Evolutionary conservation across 1,284 basidiomycete genomes (phyloP).

Genomic region (Ceratobasidium sp.): DNA sequence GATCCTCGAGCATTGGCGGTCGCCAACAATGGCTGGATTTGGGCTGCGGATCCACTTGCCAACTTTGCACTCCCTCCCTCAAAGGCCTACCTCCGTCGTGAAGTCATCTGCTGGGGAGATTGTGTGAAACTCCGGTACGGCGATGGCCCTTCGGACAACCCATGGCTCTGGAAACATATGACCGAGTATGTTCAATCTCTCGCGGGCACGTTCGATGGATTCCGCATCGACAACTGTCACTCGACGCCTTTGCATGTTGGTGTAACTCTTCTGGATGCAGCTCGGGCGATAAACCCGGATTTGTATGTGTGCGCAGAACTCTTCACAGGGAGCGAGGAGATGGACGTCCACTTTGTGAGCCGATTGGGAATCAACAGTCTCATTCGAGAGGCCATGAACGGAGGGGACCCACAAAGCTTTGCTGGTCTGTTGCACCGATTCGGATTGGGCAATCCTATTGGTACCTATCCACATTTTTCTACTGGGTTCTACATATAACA

Average conservation of each 20-base stretch:
- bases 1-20: slow-evolving; percentile 78
- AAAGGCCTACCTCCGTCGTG: slow-evolving; percentile 94
- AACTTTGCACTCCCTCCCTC: slow-evolving; percentile 96
- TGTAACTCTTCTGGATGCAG: slow-evolving; percentile 89
- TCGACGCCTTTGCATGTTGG: slow-evolving; percentile 96
- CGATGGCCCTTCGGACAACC: slow-evolving; percentile 76
- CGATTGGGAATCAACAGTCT: slow-evolving; percentile 90
- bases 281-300: slow-evolving; percentile 86
- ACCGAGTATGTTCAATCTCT: slow-evolving; percentile 82
- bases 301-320: slow-evolving; percentile 96
- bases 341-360: slow-evolving; percentile 89
- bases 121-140: slow-evolving; percentile 98
- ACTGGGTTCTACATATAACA: not conserved
- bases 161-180: slow-evolving; percentile 96
- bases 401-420: slow-evolving; percentile 84
- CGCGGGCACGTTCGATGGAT: slow-evolving; percentile 88
- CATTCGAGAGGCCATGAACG: slow-evolving; percentile 91
- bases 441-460: slow-evolving; percentile 90
- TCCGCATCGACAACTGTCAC: slow-evolving; percentile 98
- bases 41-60: slow-evolving; percentile 91
- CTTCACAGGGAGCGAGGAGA: slow-evolving; percentile 95
- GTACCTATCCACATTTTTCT: slow-evolving; percentile 54
- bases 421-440: slow-evolving; percentile 85
- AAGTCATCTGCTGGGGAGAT: slow-evolving; percentile 97
- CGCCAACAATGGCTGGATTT: slow-evolving; percentile 99